Conservation (phyloP, 495 filamentous ascomycete genomes). For the Barbatosphaeria neglecta region DNA sequence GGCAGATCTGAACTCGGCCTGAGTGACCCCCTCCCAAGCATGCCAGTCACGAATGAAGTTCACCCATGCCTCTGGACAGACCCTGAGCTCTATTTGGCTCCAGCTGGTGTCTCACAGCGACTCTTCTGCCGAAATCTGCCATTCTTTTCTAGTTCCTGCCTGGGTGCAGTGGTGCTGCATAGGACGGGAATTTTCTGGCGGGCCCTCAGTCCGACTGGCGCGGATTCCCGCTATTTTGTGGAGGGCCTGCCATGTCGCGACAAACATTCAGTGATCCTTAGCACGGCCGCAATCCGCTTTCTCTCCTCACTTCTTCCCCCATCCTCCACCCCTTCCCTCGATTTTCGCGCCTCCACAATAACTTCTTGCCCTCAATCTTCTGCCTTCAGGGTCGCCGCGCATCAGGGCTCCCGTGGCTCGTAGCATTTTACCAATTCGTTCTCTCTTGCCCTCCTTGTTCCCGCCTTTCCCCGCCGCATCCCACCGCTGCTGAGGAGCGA, state of each 20-base stretch:
- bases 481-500: neutral
- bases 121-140: neutral
- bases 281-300: neutral
- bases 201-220: too few relatives aligned
- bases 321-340: neutral
- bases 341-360: neutral
- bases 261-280: slow-evolving; percentile 1
- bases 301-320: neutral
- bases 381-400: neutral
- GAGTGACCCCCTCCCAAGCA: too few relatives aligned
- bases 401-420: neutral
- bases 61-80: too few relatives aligned
- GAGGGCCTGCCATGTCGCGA: neutral
- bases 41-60: too few relatives aligned
- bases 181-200: too few relatives aligned
- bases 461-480: neutral
- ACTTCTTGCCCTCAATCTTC: neutral
- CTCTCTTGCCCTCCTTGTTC: neutral
- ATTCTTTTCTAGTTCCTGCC: neutral
- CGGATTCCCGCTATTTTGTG: neutral
- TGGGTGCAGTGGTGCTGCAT: too few relatives aligned
- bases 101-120: neutral
- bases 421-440: neutral
- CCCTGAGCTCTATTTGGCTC: too few relatives aligned
- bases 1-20: neutral